Percentiles rank a stretch among this genome's conserved stretches.
These are phyloP conservation scores for Citrus glauca DNA, from an alignment of 345 rosid genomes.

Conservation along the genomic window DNA sequence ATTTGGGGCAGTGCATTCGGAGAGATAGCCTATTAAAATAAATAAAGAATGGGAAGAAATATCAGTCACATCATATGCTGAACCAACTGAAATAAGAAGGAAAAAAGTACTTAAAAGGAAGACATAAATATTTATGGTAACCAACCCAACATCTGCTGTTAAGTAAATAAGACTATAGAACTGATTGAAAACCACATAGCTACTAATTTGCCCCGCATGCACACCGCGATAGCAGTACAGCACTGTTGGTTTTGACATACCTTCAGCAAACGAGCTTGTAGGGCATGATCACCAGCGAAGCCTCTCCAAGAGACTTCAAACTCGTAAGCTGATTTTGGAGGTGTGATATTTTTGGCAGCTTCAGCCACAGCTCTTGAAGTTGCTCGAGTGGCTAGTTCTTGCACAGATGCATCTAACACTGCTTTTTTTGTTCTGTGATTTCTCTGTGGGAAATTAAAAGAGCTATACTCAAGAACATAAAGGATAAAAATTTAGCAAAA, in stretches of 20 bases:
- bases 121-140: neutral
- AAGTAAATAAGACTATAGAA: neutral
- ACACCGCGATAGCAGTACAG: neutral
- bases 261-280: slow-evolving; percentile 72
- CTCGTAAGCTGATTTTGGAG: slow-evolving; percentile 82
- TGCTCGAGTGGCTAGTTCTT: slow-evolving; percentile 85
- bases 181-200: neutral
- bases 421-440: slow-evolving; percentile 29
- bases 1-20: slow-evolving; percentile 76
- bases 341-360: slow-evolving; percentile 58
- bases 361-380: slow-evolving; percentile 70
- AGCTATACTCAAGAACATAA: neutral
- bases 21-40: slow-evolving; percentile 46
- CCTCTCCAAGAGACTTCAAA: slow-evolving; percentile 84
- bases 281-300: slow-evolving; percentile 52
- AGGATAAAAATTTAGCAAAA: neutral
- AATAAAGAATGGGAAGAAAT: neutral
- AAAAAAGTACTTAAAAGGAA: neutral
- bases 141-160: neutral
- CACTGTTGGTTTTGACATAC: slow-evolving; percentile 25
- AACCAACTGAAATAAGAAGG: neutral
- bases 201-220: neutral
- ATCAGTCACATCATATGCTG: neutral
- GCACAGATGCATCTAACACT: slow-evolving; percentile 56
- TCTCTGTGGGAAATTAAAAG: slow-evolving; percentile 29